Evolutionary conservation across 129 eudicot genomes (phyloP).

Genomic region (Rutidosis leptorrhynchoides): DNA sequence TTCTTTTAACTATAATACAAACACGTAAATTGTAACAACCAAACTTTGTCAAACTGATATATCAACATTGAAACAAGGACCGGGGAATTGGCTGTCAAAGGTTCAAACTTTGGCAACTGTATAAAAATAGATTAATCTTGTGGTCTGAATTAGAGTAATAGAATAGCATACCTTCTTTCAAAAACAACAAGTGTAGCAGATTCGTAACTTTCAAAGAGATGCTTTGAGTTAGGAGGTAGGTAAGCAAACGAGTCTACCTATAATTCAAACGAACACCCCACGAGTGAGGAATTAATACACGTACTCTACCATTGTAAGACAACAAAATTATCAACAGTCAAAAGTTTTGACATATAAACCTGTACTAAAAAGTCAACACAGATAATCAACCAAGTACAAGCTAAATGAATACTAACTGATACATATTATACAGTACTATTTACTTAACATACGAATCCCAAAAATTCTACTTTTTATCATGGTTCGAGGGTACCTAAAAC

Average conservation of each 20-base stretch:
- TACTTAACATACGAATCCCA: background rate
- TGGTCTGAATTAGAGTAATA: conserved; percentile 1
- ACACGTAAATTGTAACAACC: too few relatives aligned
- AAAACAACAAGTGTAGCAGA: conserved; percentile 76
- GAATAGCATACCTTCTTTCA: conserved; percentile 66
- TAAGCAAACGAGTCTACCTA: conserved; percentile 95
- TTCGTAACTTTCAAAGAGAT: conserved; percentile 49
- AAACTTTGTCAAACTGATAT: too few relatives aligned
- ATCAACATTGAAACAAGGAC: too few relatives aligned
- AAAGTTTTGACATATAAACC: background rate
- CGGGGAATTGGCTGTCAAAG: too few relatives aligned
- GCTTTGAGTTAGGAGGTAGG: conserved; percentile 73
- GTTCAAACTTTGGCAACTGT: too few relatives aligned
- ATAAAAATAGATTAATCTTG: too few relatives aligned
- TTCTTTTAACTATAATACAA: background rate
- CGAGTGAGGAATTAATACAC: conserved; percentile 9
- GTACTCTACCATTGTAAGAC: background rate
- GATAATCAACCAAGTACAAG: too few relatives aligned
- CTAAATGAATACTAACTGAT: background rate
- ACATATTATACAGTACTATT: background rate
- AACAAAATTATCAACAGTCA: background rate
- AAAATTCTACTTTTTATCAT: background rate
- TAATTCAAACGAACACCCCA: conserved; percentile 22
- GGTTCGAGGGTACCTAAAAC: background rate
- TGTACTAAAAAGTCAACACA: too few relatives aligned